These are phyloP conservation scores for Grosmannia penicillata DNA, from an alignment of 2,329 filamentous ascomycete species.

Conservation along the genomic window DNA sequence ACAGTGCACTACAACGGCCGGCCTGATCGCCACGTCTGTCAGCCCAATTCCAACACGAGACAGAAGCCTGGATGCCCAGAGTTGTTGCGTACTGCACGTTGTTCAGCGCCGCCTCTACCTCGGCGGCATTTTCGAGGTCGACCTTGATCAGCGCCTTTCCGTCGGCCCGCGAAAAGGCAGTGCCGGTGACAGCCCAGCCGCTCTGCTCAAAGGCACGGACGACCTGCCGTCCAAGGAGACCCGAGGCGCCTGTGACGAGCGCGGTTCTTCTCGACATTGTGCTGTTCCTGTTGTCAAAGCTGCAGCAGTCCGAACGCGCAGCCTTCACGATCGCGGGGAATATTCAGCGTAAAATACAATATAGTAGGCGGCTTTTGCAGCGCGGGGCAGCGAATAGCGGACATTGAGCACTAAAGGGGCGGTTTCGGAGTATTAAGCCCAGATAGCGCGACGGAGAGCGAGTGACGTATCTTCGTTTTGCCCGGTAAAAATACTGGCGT, in stretches of 20 bases:
- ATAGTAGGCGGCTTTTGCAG: too few relatives aligned
- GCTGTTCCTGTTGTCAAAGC: background rate
- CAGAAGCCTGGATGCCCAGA: background rate
- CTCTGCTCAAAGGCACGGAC: constrained; percentile 51
- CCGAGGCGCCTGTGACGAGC: constrained; percentile 72
- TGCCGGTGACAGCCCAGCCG: constrained; percentile 57
- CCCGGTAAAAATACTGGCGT: too few relatives aligned
- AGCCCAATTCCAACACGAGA: too few relatives aligned
- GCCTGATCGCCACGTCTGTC: too few relatives aligned
- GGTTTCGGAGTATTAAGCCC: too few relatives aligned
- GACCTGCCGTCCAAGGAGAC: constrained; percentile 69
- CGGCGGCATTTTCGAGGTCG: constrained; percentile 29
- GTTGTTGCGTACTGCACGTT: constrained; percentile 30
- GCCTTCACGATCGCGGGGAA: too few relatives aligned
- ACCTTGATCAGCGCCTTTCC: constrained; percentile 52
- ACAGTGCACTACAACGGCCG: constrained; percentile 72
- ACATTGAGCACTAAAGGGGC: too few relatives aligned
- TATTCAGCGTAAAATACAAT: too few relatives aligned
- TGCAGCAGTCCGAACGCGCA: too few relatives aligned
- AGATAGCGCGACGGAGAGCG: too few relatives aligned
- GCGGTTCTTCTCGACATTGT: constrained; percentile 34
- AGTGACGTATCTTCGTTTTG: too few relatives aligned
- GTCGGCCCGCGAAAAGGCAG: constrained; percentile 59
- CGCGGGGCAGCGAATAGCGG: too few relatives aligned
- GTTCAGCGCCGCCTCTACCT: constrained; percentile 36